Evolutionary conservation across 768 basidiomycete genomes (phyloP).

Genomic region (Mycena venus): DNA sequence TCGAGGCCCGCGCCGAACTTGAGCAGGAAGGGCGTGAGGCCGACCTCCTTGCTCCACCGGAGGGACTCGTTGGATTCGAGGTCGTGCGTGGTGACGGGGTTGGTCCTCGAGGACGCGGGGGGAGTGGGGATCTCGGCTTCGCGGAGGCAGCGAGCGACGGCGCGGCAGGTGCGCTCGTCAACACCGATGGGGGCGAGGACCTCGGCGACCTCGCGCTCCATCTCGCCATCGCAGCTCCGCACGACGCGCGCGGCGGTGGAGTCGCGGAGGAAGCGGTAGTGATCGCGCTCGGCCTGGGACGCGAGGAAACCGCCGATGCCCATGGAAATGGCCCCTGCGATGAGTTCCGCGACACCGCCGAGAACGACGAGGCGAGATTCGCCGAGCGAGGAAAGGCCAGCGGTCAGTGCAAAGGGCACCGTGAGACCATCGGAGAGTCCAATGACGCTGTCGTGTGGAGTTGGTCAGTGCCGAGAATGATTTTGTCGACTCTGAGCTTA

Average conservation of each 20-base stretch:
- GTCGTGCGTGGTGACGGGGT: slow-evolving; percentile 28
- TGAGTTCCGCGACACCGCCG: slow-evolving; percentile 95
- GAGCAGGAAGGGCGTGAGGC: slow-evolving; percentile 92
- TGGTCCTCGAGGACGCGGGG: background rate
- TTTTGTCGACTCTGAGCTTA: slow-evolving; percentile 52
- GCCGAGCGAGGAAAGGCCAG: slow-evolving; percentile 90
- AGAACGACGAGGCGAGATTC: slow-evolving; percentile 93
- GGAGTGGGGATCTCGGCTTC: slow-evolving; percentile 65
- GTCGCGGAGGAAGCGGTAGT: slow-evolving; percentile 85
- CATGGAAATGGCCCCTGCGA: slow-evolving; percentile 97
- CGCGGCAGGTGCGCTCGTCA: slow-evolving; percentile 82
- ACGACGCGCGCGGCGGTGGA: slow-evolving; percentile 86
- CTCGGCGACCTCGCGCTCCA: slow-evolving; percentile 94
- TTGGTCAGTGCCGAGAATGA: background rate
- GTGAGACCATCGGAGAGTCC: slow-evolving; percentile 93
- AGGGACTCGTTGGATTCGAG: slow-evolving; percentile 72
- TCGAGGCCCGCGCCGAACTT: slow-evolving; percentile 97
- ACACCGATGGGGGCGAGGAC: slow-evolving; percentile 93
- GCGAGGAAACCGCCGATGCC: slow-evolving; percentile 98
- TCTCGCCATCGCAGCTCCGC: slow-evolving; percentile 92
- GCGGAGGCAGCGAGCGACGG: slow-evolving; percentile 82
- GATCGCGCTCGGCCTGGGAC: slow-evolving; percentile 96
- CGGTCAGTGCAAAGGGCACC: slow-evolving; percentile 92
- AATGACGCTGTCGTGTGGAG: slow-evolving; percentile 69
- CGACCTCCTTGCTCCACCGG: slow-evolving; percentile 83